These are phyloP conservation scores for Leccinum olivaceopallidum DNA, from an alignment of 768 basidiomycete species.

Conservation along the genomic window DNA sequence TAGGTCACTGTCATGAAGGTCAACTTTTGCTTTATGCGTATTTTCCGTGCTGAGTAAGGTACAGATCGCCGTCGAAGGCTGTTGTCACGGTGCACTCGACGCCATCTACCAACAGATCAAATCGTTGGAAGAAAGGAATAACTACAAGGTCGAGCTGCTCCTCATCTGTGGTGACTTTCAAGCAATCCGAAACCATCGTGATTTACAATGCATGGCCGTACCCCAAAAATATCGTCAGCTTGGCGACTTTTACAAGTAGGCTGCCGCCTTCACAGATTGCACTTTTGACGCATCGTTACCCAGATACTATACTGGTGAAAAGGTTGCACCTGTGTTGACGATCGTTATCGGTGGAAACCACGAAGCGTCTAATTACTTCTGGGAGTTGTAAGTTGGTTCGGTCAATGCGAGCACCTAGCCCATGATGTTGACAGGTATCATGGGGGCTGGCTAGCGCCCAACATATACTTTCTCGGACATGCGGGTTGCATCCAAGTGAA, in stretches of 20 bases:
- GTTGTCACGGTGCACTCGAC: constrained; percentile 94
- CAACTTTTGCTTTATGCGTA: neutral
- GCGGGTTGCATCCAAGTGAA: constrained; percentile 89
- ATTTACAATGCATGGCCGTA: constrained; percentile 89
- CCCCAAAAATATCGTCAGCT: constrained; percentile 85
- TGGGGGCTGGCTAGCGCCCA: constrained; percentile 95
- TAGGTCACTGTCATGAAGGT: constrained; percentile 27
- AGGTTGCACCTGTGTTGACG: constrained; percentile 82
- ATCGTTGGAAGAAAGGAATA: constrained; percentile 57
- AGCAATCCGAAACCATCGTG: constrained; percentile 81
- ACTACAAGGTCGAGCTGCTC: constrained; percentile 77
- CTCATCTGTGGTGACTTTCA: constrained; percentile 97
- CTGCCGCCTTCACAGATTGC: neutral
- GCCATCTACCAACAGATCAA: constrained; percentile 76
- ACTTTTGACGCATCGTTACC: constrained; percentile 5
- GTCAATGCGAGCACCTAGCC: neutral
- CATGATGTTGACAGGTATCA: constrained; percentile 63
- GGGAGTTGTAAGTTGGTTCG: constrained; percentile 74
- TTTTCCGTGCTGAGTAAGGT: constrained; percentile 6
- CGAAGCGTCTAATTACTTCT: constrained; percentile 95
- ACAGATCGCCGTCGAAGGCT: constrained; percentile 89
- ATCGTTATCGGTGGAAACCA: constrained; percentile 98
- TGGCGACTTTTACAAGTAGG: constrained; percentile 80
- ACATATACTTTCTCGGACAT: constrained; percentile 94
- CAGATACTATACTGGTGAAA: constrained; percentile 88